Percentiles rank a stretch among this genome's conserved stretches.
Evolutionary conservation across 345 rosid species (phyloP).

Genomic region (Citrus cavaleriei): DNA sequence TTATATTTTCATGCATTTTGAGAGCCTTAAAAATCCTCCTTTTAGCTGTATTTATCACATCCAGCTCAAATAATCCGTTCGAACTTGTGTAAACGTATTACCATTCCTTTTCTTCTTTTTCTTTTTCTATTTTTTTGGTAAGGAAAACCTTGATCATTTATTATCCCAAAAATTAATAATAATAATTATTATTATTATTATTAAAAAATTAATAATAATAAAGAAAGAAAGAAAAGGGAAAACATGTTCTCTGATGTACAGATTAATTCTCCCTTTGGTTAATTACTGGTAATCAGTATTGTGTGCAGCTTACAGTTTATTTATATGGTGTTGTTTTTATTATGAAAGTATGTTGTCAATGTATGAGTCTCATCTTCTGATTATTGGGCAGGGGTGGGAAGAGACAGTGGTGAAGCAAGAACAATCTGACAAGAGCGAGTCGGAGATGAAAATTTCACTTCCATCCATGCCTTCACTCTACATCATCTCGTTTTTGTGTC

Average conservation of each 20-base stretch:
- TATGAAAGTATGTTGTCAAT: background rate
- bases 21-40: background rate
- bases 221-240: no score
- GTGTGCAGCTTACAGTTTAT: background rate
- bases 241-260: background rate
- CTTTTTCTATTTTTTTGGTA: background rate
- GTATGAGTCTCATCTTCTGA: slow-evolving; percentile 12
- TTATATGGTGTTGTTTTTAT: slow-evolving; percentile 1
- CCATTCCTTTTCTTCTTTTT: background rate
- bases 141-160: background rate
- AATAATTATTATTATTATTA: no score
- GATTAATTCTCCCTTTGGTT: background rate
- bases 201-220: no score
- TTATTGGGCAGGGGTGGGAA: slow-evolving; percentile 87
- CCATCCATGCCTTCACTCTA: slow-evolving; percentile 96
- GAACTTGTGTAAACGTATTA: background rate
- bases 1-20: background rate
- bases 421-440: slow-evolving; percentile 52
- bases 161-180: background rate
- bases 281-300: background rate
- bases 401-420: slow-evolving; percentile 87
- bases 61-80: background rate
- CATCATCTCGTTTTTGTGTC: slow-evolving; percentile 80
- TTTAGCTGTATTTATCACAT: background rate
- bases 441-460: slow-evolving; percentile 88